phyloP scores from a whole-genome alignment of 257 asterid genomes.

The Scutellaria minor region DNA sequence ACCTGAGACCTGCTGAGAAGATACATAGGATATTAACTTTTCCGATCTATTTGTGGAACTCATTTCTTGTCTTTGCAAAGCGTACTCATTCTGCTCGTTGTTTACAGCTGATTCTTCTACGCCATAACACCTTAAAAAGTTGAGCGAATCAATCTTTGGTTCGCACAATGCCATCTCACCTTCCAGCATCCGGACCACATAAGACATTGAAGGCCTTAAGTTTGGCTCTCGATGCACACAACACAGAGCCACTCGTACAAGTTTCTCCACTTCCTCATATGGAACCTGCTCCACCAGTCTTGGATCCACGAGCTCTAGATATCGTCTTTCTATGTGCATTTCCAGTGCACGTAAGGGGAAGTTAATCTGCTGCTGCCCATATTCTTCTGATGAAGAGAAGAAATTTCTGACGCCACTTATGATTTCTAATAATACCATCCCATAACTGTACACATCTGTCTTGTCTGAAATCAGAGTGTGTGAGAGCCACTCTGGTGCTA shows the following conservation, averaged over 20 bases:
- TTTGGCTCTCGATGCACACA: background rate
- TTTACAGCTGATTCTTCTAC: constrained; percentile 36
- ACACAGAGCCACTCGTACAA: constrained; percentile 12
- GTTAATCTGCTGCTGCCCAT: background rate
- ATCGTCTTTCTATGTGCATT: background rate
- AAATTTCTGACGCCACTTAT: background rate
- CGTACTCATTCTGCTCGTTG: constrained; percentile 33
- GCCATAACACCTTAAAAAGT: constrained; percentile 57
- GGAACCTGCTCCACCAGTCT: constrained; percentile 1
- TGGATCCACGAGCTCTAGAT: constrained; percentile 26
- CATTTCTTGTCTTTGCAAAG: constrained; percentile 2
- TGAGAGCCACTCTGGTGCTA: constrained; percentile 25
- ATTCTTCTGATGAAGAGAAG: background rate
- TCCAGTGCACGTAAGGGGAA: constrained; percentile 20
- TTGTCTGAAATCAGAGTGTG: background rate
- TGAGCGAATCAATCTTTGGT: constrained; percentile 50
- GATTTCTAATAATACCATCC: constrained; percentile 25
- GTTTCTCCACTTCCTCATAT: constrained; percentile 20
- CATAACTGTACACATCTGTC: constrained; percentile 18
- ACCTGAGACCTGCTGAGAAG: constrained; percentile 68
- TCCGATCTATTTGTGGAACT: constrained; percentile 35
- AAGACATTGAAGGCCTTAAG: constrained; percentile 51
- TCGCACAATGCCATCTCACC: constrained; percentile 45
- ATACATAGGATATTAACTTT: constrained; percentile 49
- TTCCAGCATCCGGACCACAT: constrained; percentile 39